phyloP scores from a whole-genome alignment of 2,329 filamentous ascomycete species.

The Beauveria sp. region DNA sequence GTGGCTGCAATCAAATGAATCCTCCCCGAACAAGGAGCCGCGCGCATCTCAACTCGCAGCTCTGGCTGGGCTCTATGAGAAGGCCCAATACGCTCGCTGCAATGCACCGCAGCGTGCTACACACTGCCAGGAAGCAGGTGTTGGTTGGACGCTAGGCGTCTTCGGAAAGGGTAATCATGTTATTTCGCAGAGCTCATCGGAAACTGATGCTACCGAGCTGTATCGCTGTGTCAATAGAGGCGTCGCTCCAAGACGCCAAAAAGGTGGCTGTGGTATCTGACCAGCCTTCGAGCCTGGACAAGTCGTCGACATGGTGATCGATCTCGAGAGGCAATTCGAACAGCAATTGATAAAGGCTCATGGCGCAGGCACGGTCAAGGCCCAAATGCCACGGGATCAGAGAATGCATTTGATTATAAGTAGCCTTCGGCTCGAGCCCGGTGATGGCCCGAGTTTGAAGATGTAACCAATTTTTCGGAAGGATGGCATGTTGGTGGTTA shows the following conservation, averaged over 20 bases:
- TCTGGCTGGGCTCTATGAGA: background rate
- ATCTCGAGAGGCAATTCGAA: background rate
- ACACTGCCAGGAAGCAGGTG: background rate
- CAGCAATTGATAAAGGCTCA: background rate
- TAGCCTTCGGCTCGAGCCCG: background rate
- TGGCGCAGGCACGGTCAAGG: background rate
- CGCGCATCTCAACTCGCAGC: background rate
- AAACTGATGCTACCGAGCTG: background rate
- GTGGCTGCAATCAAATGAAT: background rate
- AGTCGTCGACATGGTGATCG: background rate
- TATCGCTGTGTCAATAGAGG: background rate
- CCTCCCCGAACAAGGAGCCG: too few species aligned
- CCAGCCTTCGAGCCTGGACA: background rate
- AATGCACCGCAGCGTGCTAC: background rate
- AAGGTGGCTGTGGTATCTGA: background rate
- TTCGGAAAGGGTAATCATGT: background rate
- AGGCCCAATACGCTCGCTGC: background rate
- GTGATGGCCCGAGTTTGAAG: background rate
- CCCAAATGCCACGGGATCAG: background rate
- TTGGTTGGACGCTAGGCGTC: background rate
- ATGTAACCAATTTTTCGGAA: background rate
- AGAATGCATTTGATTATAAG: background rate
- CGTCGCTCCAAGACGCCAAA: background rate
- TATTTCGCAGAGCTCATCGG: background rate
- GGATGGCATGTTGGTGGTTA: background rate